phyloP scores from a whole-genome alignment of 2,329 filamentous ascomycete species.

The Sporothrix inflata region DNA sequence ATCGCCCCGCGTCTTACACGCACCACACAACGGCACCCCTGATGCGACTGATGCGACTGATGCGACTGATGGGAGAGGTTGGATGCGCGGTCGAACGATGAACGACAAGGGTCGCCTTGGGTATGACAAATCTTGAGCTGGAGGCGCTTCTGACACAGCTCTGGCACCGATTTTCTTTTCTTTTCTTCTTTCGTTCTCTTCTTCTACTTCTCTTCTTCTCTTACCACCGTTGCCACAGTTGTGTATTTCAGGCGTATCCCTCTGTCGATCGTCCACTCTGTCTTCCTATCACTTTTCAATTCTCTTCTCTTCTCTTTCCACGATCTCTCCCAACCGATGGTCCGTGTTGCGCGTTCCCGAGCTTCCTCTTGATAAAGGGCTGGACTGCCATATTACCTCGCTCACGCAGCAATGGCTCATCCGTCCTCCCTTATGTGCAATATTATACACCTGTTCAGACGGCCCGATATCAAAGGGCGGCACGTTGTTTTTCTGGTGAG shows the following conservation, averaged over 20 bases:
- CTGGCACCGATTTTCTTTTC: neutral
- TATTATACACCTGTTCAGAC: conserved; percentile 16
- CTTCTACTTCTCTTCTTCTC: neutral
- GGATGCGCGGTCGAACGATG: neutral
- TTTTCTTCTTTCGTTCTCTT: neutral
- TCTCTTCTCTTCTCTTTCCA: neutral
- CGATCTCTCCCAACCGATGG: neutral
- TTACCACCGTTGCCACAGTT: neutral
- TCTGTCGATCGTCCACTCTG: neutral
- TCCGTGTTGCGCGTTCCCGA: conserved; percentile 5
- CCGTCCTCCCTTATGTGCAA: neutral
- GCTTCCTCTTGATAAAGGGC: neutral
- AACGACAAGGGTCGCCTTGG: neutral
- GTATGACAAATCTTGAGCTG: conserved; percentile 5
- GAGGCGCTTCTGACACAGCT: neutral
- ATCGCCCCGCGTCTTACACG: conserved; percentile 22
- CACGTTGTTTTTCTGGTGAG: neutral
- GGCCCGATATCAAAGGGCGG: conserved; percentile 10
- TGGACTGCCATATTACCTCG: conserved; percentile 7
- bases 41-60: conserved; percentile 7
- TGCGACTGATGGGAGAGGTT: neutral
- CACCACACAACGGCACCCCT: conserved; percentile 10
- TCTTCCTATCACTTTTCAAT: neutral
- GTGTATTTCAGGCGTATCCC: neutral
- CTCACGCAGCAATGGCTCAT: neutral